Evolutionary conservation across 1,284 basidiomycete species (phyloP).

Genomic region (Ganoderma lucidum): DNA sequence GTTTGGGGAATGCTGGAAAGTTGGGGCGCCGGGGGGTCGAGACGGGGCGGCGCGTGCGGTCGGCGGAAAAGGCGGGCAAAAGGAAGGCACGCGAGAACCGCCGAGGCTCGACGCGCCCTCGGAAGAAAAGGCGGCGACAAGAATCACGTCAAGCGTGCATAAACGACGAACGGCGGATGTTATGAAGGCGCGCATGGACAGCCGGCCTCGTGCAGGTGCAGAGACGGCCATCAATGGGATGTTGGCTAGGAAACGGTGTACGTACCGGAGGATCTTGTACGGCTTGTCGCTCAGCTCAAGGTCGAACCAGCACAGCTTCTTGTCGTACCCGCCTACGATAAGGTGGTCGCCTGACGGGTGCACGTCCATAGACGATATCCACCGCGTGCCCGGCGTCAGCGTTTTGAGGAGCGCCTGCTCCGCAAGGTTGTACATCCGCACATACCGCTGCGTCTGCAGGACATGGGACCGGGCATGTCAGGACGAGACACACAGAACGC

Average conservation of each 20-base stretch:
- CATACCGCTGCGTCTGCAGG: conserved; percentile 90
- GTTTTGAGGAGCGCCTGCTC: conserved; percentile 95
- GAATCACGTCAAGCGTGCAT: background rate
- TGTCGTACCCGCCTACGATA: conserved; percentile 97
- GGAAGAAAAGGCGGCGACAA: background rate
- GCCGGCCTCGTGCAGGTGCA: background rate
- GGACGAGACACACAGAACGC: conserved; percentile 5
- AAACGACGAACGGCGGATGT: background rate
- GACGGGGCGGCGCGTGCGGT: background rate
- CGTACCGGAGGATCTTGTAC: conserved; percentile 91
- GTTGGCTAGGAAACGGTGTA: conserved; percentile 17
- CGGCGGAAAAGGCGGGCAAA: conserved; percentile 14
- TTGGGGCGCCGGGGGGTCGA: conserved; percentile 3
- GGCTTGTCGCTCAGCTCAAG: conserved; percentile 95
- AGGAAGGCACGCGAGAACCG: conserved; percentile 11
- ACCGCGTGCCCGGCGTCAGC: conserved; percentile 90
- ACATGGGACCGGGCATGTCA: background rate
- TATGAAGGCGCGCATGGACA: background rate
- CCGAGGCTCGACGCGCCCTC: background rate
- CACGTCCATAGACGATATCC: conserved; percentile 97
- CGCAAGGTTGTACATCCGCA: conserved; percentile 94
- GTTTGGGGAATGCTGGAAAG: background rate
- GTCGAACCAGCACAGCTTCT: conserved; percentile 99
- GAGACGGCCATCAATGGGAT: background rate
- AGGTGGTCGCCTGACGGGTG: conserved; percentile 97